Evolutionary conservation across 768 basidiomycete genomes (phyloP).

Genomic region (Collybiopsis luxurians): DNA sequence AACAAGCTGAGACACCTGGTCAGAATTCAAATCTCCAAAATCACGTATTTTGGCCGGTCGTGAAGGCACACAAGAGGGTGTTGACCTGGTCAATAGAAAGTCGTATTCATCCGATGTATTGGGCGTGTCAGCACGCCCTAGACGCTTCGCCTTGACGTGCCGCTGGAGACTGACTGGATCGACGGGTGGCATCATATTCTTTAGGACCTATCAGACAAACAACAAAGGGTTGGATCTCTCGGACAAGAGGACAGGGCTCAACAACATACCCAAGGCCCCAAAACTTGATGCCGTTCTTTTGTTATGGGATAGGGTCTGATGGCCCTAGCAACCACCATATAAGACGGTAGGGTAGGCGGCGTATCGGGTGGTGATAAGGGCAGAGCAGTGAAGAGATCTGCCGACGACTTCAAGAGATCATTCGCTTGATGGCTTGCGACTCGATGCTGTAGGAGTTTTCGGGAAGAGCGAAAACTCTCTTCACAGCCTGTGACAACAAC

Average conservation of each 20-base stretch:
- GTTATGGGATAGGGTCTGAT: slow-evolving; percentile 46
- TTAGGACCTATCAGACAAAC: slow-evolving; percentile 3
- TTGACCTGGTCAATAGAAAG: slow-evolving; percentile 42
- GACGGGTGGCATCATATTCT: slow-evolving; percentile 8
- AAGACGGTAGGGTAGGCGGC: slow-evolving; percentile 47
- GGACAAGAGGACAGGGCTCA: background rate
- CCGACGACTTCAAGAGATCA: slow-evolving; percentile 27
- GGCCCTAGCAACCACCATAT: slow-evolving; percentile 43
- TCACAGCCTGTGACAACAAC: slow-evolving; percentile 47
- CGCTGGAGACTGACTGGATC: slow-evolving; percentile 7
- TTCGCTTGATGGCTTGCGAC: slow-evolving; percentile 35
- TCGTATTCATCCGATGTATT: slow-evolving; percentile 45
- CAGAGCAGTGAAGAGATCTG: slow-evolving; percentile 30
- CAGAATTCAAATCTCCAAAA: slow-evolving; percentile 48
- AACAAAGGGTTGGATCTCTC: too few relatives aligned
- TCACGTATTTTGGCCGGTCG: slow-evolving; percentile 34
- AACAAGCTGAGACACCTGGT: slow-evolving; percentile 42
- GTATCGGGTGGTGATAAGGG: slow-evolving; percentile 30
- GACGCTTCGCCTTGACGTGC: slow-evolving; percentile 11
- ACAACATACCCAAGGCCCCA: slow-evolving; percentile 54
- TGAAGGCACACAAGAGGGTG: slow-evolving; percentile 35
- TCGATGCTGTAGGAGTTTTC: slow-evolving; percentile 51
- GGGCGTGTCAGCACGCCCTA: background rate
- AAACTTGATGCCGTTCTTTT: slow-evolving; percentile 43
- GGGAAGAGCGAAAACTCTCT: slow-evolving; percentile 41